Conservation (phyloP, 1,284 basidiomycete species). For the Sanghuangporus sanghuang region DNA sequence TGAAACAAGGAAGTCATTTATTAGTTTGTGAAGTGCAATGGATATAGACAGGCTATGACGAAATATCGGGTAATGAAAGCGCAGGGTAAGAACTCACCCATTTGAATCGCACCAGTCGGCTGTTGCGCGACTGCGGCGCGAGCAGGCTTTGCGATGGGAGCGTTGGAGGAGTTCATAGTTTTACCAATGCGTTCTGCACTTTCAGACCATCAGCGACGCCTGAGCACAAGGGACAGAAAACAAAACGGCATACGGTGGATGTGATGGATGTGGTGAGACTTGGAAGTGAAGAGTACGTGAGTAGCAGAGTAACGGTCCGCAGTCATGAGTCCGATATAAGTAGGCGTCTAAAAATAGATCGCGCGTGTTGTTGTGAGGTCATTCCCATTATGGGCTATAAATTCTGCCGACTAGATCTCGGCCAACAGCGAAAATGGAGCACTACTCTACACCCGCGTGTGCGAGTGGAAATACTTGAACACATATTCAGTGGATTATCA, state of each 20-base stretch:
- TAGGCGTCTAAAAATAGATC: background rate
- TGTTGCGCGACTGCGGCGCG: conserved; percentile 14
- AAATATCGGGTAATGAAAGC: background rate
- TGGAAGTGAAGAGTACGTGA: background rate
- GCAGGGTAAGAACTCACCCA: conserved; percentile 2
- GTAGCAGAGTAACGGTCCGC: background rate
- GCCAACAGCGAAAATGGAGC: background rate
- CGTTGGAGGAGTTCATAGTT: conserved; percentile 9
- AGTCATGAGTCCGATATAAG: background rate
- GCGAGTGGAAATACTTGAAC: too few species aligned
- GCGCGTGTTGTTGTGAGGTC: background rate
- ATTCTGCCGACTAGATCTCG: background rate
- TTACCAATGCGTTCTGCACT: background rate
- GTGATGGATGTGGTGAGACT: background rate
- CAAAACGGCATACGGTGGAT: background rate
- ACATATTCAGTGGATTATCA: too few species aligned
- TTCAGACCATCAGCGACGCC: background rate
- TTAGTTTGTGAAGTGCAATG: background rate
- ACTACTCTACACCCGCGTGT: too few species aligned
- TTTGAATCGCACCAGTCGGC: conserved; percentile 11
- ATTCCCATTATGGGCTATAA: background rate
- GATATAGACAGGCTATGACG: background rate
- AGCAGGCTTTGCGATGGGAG: conserved; percentile 8
- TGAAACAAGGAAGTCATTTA: background rate
- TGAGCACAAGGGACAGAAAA: background rate